Conservation (phyloP, 1,284 basidiomycete species). For the Lentinus polychrous region DNA sequence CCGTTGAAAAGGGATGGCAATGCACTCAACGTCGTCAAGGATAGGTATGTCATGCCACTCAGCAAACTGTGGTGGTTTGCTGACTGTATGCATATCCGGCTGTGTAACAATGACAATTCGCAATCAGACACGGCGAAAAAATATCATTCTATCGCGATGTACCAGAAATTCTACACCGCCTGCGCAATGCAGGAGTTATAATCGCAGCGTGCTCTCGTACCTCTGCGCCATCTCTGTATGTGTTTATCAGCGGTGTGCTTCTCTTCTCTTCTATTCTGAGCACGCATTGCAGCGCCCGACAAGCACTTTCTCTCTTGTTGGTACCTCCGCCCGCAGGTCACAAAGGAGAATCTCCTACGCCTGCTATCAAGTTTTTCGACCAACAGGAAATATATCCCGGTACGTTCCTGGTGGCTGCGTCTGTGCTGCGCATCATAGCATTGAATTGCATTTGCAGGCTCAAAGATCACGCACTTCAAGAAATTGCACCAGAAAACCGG, state of each 20-base stretch:
- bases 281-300: constrained; percentile 49
- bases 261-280: neutral
- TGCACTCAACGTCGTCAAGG: constrained; percentile 53
- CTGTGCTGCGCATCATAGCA: neutral
- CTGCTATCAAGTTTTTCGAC: constrained; percentile 69
- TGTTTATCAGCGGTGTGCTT: constrained; percentile 8
- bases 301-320: constrained; percentile 65
- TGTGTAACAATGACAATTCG: no score
- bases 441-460: constrained; percentile 37
- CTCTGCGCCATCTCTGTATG: constrained; percentile 61
- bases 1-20: constrained; percentile 56
- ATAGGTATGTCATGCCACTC: constrained; percentile 52
- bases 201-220: constrained; percentile 80
- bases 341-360: constrained; percentile 31
- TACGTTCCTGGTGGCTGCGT: constrained; percentile 13
- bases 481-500: constrained; percentile 71
- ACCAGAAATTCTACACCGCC: constrained; percentile 62
- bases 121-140: constrained; percentile 48
- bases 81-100: no score
- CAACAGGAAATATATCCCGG: constrained; percentile 83
- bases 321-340: constrained; percentile 43
- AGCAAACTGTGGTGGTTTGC: no score
- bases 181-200: constrained; percentile 43
- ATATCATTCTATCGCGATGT: constrained; percentile 76
- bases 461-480: constrained; percentile 79